These are phyloP conservation scores for Lonicera japonica DNA, from an alignment of 129 eudicot genomes.

Conservation along the genomic window DNA sequence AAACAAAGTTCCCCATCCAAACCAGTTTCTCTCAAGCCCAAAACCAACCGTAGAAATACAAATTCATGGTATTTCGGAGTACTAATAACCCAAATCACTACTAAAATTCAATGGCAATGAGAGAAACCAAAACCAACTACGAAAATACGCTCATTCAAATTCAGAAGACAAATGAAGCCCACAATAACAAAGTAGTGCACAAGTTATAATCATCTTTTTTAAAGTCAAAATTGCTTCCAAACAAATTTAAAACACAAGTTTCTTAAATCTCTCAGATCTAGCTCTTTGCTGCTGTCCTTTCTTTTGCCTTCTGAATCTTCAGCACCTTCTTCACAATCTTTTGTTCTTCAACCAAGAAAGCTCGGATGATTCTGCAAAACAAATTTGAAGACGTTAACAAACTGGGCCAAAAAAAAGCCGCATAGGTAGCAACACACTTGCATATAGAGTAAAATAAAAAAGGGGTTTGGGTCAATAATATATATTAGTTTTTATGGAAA, in stretches of 20 bases:
- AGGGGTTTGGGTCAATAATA: no score
- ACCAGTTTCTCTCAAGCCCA: no score
- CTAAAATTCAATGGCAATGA: not conserved
- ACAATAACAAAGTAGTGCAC: conserved; percentile 30
- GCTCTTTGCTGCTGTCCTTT: conserved; percentile 53
- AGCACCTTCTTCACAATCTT: conserved; percentile 77
- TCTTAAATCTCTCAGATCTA: conserved; percentile 15
- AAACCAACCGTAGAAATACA: no score
- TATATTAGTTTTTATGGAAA: no score
- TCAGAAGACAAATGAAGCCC: conserved; percentile 24
- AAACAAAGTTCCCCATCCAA: no score
- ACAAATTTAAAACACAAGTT: conserved; percentile 9
- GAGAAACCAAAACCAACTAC: conserved; percentile 2
- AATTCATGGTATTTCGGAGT: no score
- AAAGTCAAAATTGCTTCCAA: conserved; percentile 46
- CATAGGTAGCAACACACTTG: not conserved
- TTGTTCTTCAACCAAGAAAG: conserved; percentile 71
- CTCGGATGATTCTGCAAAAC: conserved; percentile 57
- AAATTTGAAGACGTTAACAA: not conserved
- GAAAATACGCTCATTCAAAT: conserved; percentile 27
- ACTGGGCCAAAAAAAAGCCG: not conserved
- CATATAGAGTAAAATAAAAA: no score
- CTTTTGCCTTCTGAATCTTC: conserved; percentile 72
- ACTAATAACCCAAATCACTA: not conserved
- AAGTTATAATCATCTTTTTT: conserved; percentile 26